phyloP scores from a whole-genome alignment of 306 rosid species.

The Prunus dulcis region DNA sequence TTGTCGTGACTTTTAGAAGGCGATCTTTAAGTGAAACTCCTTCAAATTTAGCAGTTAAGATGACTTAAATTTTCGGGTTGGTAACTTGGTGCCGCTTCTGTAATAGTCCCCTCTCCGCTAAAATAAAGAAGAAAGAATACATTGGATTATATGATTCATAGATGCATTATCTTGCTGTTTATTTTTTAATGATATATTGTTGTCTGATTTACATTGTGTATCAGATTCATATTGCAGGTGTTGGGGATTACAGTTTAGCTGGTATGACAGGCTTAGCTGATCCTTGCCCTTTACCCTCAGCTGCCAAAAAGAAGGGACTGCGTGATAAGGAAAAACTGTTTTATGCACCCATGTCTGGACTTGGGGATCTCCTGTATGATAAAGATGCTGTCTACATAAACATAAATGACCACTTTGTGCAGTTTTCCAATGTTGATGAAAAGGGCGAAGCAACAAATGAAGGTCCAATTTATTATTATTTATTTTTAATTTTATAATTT shows the following conservation, averaged over 20 bases:
- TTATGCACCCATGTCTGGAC: constrained; percentile 96
- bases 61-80: neutral
- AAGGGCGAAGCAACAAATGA: constrained; percentile 36
- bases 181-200: neutral
- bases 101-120: neutral
- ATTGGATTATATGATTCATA: neutral
- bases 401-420: constrained; percentile 80
- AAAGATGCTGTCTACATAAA: constrained; percentile 94
- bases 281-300: constrained; percentile 97
- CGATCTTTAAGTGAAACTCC: neutral
- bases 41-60: neutral
- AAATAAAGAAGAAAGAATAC: neutral
- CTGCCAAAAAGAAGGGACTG: constrained; percentile 95
- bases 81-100: neutral
- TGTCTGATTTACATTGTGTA: constrained; percentile 25
- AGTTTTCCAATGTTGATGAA: constrained; percentile 69
- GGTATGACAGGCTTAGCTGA: constrained; percentile 60
- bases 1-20: neutral
- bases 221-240: constrained; percentile 96
- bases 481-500: neutral
- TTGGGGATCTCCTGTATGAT: constrained; percentile 92
- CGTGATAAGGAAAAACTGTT: constrained; percentile 89
- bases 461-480: constrained; percentile 41
- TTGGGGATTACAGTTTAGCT: constrained; percentile 79
- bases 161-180: neutral